Evolutionary conservation across 2,329 filamentous ascomycete species (phyloP).

Genomic region (Neofusicoccum umdonicola): DNA sequence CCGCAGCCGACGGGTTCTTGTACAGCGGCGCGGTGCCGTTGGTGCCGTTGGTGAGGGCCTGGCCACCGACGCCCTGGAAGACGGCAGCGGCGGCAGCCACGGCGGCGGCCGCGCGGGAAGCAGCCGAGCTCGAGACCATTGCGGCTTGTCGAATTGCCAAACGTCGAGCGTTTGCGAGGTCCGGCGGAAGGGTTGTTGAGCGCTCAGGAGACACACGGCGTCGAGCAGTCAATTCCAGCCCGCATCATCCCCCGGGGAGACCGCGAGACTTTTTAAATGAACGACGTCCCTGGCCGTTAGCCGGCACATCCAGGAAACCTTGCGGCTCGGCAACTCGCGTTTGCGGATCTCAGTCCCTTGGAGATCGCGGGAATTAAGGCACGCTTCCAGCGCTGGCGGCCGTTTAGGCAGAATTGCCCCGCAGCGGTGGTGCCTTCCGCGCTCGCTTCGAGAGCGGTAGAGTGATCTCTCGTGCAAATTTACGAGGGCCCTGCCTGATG

Average conservation of each 20-base stretch:
- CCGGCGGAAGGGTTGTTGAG: too few relatives aligned
- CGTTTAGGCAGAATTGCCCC: conserved; percentile 16
- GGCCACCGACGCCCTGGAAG: background rate
- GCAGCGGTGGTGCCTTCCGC: background rate
- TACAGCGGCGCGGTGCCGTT: conserved; percentile 48
- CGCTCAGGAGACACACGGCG: too few relatives aligned
- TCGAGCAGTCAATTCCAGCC: too few relatives aligned
- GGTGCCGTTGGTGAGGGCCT: background rate
- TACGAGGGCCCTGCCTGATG: background rate
- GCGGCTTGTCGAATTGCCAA: background rate
- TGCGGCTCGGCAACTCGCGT: conserved; percentile 12
- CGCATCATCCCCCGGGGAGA: background rate
- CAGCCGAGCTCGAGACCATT: conserved; percentile 1
- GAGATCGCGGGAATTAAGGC: background rate
- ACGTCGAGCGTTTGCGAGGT: background rate
- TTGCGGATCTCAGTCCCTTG: conserved; percentile 4
- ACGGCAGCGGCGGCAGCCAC: background rate
- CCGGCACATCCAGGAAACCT: background rate
- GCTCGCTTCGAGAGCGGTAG: background rate
- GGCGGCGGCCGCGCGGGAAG: background rate
- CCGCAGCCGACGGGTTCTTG: conserved; percentile 60
- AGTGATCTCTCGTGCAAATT: background rate
- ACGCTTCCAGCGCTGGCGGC: background rate
- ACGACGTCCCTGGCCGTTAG: background rate
- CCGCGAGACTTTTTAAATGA: background rate